A percentile compares a stretch with the other conserved stretches of the same genome.
These are phyloP conservation scores for Phytopythium cucurbitacearum DNA, from an alignment of 352 stramenopile species.

Conservation along the genomic window DNA sequence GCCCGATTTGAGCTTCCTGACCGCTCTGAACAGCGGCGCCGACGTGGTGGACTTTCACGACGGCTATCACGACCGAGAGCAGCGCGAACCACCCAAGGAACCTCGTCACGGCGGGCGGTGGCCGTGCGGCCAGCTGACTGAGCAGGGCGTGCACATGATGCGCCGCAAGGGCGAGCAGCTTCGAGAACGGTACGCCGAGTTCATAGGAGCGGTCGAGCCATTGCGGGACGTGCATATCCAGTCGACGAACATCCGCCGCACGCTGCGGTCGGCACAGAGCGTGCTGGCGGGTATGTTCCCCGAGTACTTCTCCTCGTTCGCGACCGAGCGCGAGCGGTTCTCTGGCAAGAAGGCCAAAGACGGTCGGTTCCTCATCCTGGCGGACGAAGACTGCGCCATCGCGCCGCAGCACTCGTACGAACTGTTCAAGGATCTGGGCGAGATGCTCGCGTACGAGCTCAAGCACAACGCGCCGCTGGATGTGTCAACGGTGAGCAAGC, in stretches of 20 bases:
- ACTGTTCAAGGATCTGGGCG: constrained; percentile 45
- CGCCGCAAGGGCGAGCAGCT: constrained; percentile 39
- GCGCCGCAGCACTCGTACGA: constrained; percentile 65
- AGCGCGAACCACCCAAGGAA: constrained; percentile 19
- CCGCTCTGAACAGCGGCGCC: constrained; percentile 42
- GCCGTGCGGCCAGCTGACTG: constrained; percentile 72
- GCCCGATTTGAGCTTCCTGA: constrained; percentile 33
- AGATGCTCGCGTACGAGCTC: constrained; percentile 47
- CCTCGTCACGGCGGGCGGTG: constrained; percentile 56
- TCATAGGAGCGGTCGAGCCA: constrained; percentile 32
- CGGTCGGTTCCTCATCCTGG: constrained; percentile 32
- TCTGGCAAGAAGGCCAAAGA: neutral
- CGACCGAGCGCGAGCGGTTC: neutral
- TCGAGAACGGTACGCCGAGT: constrained; percentile 29
- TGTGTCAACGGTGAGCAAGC: constrained; percentile 28
- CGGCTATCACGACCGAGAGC: neutral
- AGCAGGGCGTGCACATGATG: constrained; percentile 66
- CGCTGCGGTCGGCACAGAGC: constrained; percentile 68
- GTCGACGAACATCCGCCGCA: constrained; percentile 76
- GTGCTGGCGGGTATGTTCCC: constrained; percentile 66
- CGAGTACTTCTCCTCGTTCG: constrained; percentile 26
- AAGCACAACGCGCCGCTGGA: constrained; percentile 36
- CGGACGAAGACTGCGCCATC: constrained; percentile 43
- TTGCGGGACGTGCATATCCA: constrained; percentile 51
- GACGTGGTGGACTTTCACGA: constrained; percentile 25